Percentiles rank a stretch among this genome's conserved stretches.
phyloP scores from a whole-genome alignment of 2,329 filamentous ascomycete species.

The Allantophomopsis cytisporea region DNA sequence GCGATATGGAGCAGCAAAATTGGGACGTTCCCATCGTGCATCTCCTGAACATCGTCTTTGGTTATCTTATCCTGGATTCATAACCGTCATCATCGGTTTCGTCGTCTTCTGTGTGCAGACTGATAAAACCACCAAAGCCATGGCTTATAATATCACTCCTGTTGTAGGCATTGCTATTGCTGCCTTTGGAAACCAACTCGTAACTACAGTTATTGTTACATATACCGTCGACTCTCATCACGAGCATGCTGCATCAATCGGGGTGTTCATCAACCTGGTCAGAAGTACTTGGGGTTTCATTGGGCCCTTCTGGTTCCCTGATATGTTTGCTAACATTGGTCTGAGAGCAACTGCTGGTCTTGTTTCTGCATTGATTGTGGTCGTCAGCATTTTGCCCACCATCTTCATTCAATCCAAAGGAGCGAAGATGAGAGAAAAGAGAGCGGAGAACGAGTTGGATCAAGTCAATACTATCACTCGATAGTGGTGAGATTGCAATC shows the following conservation, averaged over 20 bases:
- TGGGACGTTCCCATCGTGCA: slow-evolving; percentile 14
- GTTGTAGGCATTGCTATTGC: slow-evolving; percentile 36
- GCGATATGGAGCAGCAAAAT: slow-evolving; percentile 22
- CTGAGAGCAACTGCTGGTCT: slow-evolving; percentile 20
- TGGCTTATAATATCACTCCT: slow-evolving; percentile 40
- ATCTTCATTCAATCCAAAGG: slow-evolving; percentile 17
- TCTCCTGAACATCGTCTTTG: slow-evolving; percentile 40
- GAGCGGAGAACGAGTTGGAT: background rate
- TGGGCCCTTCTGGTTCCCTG: slow-evolving; percentile 19
- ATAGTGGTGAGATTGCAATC: background rate
- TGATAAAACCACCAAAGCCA: slow-evolving; percentile 22
- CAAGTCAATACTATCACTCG: background rate
- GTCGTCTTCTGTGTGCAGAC: slow-evolving; percentile 39
- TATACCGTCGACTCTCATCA: slow-evolving; percentile 45
- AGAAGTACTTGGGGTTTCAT: slow-evolving; percentile 37
- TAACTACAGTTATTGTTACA: slow-evolving; percentile 45
- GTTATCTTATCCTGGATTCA: slow-evolving; percentile 38
- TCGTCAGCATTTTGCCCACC: slow-evolving; percentile 17
- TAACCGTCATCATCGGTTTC: slow-evolving; percentile 34
- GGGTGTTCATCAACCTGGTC: slow-evolving; percentile 43
- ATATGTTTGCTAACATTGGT: slow-evolving; percentile 22
- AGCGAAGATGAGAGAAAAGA: background rate
- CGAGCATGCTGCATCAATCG: slow-evolving; percentile 35
- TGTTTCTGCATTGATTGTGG: slow-evolving; percentile 21
- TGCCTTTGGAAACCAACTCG: slow-evolving; percentile 42